Percentiles rank a stretch among this genome's conserved stretches.
These are phyloP conservation scores for Leishmania braziliensis DNA, from an alignment of 208 protist species.

Conservation along the genomic window DNA sequence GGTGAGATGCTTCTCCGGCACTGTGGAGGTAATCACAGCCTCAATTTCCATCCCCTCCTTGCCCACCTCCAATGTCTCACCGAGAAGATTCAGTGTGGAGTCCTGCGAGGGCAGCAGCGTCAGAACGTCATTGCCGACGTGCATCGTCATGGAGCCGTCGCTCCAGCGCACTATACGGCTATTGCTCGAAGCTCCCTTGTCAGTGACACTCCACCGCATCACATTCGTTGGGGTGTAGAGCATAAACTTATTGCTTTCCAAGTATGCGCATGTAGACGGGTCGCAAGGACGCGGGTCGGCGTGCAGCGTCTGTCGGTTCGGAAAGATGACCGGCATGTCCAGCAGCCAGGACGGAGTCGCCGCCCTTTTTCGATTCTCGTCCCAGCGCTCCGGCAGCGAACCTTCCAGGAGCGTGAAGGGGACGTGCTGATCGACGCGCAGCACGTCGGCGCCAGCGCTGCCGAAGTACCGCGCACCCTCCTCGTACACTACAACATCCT, in stretches of 20 bases:
- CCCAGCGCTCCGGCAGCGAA: slow-evolving; percentile 29
- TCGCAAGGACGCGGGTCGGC: slow-evolving; percentile 78
- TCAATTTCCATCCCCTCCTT: slow-evolving; percentile 55
- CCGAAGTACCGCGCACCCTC: slow-evolving; percentile 70
- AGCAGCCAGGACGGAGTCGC: slow-evolving; percentile 57
- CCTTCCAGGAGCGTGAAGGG: slow-evolving; percentile 55
- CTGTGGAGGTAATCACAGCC: slow-evolving; percentile 51
- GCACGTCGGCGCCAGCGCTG: slow-evolving; percentile 35
- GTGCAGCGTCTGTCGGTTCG: slow-evolving; percentile 85
- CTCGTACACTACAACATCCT: slow-evolving; percentile 39
- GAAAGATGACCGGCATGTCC: slow-evolving; percentile 84
- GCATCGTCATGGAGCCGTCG: slow-evolving; percentile 78
- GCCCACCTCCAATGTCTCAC: slow-evolving; percentile 34
- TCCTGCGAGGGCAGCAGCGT: slow-evolving; percentile 55
- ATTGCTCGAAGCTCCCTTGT: slow-evolving; percentile 50
- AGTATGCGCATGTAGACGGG: slow-evolving; percentile 41
- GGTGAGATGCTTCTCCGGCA: slow-evolving; percentile 62
- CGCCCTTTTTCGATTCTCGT: background rate
- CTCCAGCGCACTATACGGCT: slow-evolving; percentile 82
- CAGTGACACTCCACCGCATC: slow-evolving; percentile 59
- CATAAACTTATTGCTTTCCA: slow-evolving; percentile 70
- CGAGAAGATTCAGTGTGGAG: slow-evolving; percentile 65
- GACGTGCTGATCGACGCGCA: slow-evolving; percentile 38
- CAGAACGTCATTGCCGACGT: slow-evolving; percentile 78
- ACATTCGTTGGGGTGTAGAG: slow-evolving; percentile 88